Evolutionary conservation across 495 filamentous ascomycete genomes (phyloP).

Genomic region (Melanomma pulvis-pyrius): DNA sequence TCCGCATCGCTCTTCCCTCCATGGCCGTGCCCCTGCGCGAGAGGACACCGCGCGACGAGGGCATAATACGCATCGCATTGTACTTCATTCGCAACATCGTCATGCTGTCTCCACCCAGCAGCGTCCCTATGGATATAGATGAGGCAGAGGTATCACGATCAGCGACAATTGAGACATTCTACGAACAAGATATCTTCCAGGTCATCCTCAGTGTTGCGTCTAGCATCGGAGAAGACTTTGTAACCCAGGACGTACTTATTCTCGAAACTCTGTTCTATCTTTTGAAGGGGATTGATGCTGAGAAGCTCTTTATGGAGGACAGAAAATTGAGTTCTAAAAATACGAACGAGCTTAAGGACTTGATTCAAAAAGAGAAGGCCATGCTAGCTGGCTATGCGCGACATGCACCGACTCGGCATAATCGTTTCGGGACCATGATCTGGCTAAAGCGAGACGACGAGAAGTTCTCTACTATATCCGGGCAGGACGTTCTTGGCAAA

Average conservation of each 20-base stretch:
- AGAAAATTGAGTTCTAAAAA: constrained; percentile 65
- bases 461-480: constrained; percentile 78
- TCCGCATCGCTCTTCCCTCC: constrained; percentile 81
- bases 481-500: constrained; percentile 79
- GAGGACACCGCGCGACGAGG: constrained; percentile 78
- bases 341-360: constrained; percentile 69
- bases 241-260: constrained; percentile 78
- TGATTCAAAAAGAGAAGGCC: constrained; percentile 78
- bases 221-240: constrained; percentile 90
- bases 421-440: constrained; percentile 94
- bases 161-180: constrained; percentile 82
- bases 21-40: constrained; percentile 80
- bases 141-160: constrained; percentile 89
- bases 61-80: constrained; percentile 87
- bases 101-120: constrained; percentile 71
- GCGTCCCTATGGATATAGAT: constrained; percentile 66
- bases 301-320: constrained; percentile 84
- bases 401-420: constrained; percentile 84
- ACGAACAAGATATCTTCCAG: constrained; percentile 85
- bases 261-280: constrained; percentile 91
- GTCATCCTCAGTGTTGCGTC: constrained; percentile 83
- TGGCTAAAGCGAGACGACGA: constrained; percentile 89
- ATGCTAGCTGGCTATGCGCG: constrained; percentile 77
- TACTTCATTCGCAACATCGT: constrained; percentile 87
- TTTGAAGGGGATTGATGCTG: constrained; percentile 83